phyloP scores from a whole-genome alignment of 306 rosid species.

The Sophora flavescens region DNA sequence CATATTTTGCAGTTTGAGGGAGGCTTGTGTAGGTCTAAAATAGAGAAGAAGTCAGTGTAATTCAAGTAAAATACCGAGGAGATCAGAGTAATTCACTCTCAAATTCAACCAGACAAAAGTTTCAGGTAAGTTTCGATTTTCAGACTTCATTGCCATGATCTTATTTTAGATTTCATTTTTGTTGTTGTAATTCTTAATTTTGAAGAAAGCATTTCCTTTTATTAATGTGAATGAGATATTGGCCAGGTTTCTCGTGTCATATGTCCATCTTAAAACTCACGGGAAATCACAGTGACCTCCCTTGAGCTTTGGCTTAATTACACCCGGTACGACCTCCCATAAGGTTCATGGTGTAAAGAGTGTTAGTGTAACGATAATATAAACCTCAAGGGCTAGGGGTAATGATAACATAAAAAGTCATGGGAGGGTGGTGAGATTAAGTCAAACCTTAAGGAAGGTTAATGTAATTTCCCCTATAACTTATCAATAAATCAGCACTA shows the following conservation, averaged over 20 bases:
- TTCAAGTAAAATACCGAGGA: conserved; percentile 18
- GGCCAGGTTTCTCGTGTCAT: conserved; percentile 9
- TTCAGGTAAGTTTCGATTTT: conserved; percentile 8
- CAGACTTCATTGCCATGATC: conserved; percentile 13
- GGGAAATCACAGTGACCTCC: too few relatives aligned
- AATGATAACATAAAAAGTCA: too few relatives aligned
- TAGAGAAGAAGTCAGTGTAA: neutral
- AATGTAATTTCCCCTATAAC: too few relatives aligned
- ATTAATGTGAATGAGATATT: conserved; percentile 1
- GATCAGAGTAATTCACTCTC: conserved; percentile 15
- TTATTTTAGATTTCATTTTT: conserved; percentile 24
- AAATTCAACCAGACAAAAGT: conserved; percentile 11
- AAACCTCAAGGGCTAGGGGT: too few relatives aligned
- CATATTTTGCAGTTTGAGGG: neutral
- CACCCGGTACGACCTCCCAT: too few relatives aligned
- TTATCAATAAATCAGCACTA: neutral
- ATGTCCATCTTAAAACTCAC: conserved; percentile 4
- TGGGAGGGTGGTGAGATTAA: too few relatives aligned
- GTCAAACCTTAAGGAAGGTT: too few relatives aligned
- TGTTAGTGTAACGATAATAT: too few relatives aligned
- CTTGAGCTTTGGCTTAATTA: too few relatives aligned
- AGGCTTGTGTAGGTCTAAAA: conserved; percentile 16
- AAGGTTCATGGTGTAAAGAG: too few relatives aligned
- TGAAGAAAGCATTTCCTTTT: conserved; percentile 7
- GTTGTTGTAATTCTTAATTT: conserved; percentile 2